Base-by-base conservation (phyloP, 345 rosid species). In the Hypericum perforatum region DNA sequence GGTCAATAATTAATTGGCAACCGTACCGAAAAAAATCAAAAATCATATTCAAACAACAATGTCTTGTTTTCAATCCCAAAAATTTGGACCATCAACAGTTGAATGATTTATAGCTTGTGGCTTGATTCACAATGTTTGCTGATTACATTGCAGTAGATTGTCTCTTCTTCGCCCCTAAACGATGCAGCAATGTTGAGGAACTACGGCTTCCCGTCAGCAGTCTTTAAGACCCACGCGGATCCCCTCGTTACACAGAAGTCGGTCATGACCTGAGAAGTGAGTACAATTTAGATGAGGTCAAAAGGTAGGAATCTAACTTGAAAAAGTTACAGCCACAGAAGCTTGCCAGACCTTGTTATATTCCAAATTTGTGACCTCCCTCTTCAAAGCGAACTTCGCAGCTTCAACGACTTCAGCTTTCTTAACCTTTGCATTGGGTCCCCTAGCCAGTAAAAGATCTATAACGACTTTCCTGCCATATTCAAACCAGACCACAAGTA, bases 401-500 rank as follows among this genome's bases (percentile, higher is more conserved):
- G 86, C 89, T 57, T 54, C 75, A 8, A 52, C 10, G 39, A 86
- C 69, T 36, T 90, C 81, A 11, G 85, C 78, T 73, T 70, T 84
- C 87, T 77, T 90, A 41, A 86, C 75, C 70, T 66, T 84, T 22
- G 79, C 74, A 56, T 76, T 68, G 53, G 74, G 79, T 38, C 64
- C 78, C 61, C 73, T 64, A 11, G 67, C 89, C 0, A 52, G 63
- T 15, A 84, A 71, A 41, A 84, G 91, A 14, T 71, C 53, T 37
- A 82, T 82, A 57, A 90, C 89, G 49, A 82, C 80, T 49, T 44
- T 58, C 89, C 95, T 90, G 76, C 67, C 63, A 63, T 15, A 38
- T 3, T 22, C 16, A 47, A 56, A 6, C 52, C 7, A 38, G 55
- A 6, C 29, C 6, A 12, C 45, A 41, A 13, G 39, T 16, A 16